Evolutionary conservation across 2,329 filamentous ascomycete species (phyloP), one percentile per base, ranked within the genome.

Genomic region (Neoarthrinium moseri): DNA sequence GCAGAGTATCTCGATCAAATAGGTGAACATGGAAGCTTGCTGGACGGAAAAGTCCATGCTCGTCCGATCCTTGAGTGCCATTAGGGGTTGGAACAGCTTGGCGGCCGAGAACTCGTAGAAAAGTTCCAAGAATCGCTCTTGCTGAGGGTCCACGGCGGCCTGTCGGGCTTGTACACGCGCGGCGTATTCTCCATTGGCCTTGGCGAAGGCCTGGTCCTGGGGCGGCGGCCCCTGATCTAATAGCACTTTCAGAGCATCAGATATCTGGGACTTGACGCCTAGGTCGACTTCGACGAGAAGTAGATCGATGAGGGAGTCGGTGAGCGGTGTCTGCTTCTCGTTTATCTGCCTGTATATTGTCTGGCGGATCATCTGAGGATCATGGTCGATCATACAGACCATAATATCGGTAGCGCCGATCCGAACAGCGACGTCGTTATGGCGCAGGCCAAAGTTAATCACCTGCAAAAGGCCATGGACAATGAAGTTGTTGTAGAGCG

Each of bases 361-460:
- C 55, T 87, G 84, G 39, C 94, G 87, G 62, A 99, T 92, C 86
- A 96, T 91, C 56, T 91, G 82, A 3, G 92, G 87, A 58, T 99
- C 94, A 61, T 97, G 91, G 58, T 99, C 94, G 56, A 99, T 94
- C 68, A 97, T 84, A 5, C 91, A 89, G 6, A 96, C 89, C 39
- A 99, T 70, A 26, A 97, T 91, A 56, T 99, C 94, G 2, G 91
- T 96, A 10, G 91, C 94, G 5, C 91, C 95, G 3, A 96, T 90
- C 50, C 94, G 81, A 43, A 96, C 88, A 1, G 85, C 78, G 11
- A 94, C 87, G 58, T 96, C 91, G 35, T 79, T 78, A 59, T 95
- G 91, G 49, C 88, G 86, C 41, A 99, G 78, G 12, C 94, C 91
- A 66, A 91, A 97, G 50, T 91, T 90, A 54, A 99, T 92, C 47